Base-by-base conservation (phyloP, 2,329 filamentous ascomycete species). In the Aspergillus pseudotamarii region DNA sequence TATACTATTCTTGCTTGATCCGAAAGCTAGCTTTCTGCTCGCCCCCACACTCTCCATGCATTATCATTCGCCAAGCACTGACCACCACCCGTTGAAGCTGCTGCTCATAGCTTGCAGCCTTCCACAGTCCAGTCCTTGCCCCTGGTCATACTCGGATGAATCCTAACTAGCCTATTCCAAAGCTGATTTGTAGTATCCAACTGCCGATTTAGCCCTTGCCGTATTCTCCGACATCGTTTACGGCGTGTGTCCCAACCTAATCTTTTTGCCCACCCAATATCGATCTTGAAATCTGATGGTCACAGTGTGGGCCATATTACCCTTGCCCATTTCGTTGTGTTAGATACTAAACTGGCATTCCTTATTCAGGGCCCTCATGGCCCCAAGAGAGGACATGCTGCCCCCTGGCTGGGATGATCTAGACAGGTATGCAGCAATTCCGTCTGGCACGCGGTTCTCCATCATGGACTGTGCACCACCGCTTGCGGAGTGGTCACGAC, bases 371-470 rank as follows among this genome's bases (percentile, higher is more conserved):
- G 75, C 73, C 71, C 59, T 66, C 64, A 79, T 79, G 77, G 75
- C 73, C 74, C 76, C 75, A 64, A 77, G 76, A 72, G 77, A 78
- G 72, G 76, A 76, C 64, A 73, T 73, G 73, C 70, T 79, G 70
- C 75, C 76, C 66, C 75, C 76, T 70, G 75, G 75, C 65, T 79
- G 77, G 77, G 76, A 76, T 63, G 72, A 78, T 69, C 71, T 77
- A 67, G 75, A 78, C 69, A 78, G 76, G 77, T 79, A 74, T 71
- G 75, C 51, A 21, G 26, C 51, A 26, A 55, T 55, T 55, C 51
- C 12, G 32, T 26, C 30, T 23, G 51, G 11, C 51, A 21, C 32
- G 30, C 50, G 16, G 46, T 50, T 30, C 43, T 30, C 23, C 16
- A 50, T 30, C 28, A 11, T 30, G 9, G 34, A 23, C 51, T 38